phyloP scores from a whole-genome alignment of 768 basidiomycete species.

The Obba rivulosa region DNA sequence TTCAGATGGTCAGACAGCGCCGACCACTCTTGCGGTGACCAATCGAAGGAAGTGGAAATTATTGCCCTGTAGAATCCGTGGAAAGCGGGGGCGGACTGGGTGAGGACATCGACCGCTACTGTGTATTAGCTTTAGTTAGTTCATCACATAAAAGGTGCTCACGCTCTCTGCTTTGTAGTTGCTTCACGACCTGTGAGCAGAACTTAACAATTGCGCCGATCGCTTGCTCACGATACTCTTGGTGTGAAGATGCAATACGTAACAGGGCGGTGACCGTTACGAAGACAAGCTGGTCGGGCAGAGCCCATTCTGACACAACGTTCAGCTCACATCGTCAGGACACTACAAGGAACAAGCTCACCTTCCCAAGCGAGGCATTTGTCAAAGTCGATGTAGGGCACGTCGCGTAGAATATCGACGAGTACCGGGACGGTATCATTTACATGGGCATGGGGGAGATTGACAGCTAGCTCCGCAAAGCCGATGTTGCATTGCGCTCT shows the following conservation, averaged over 20 bases:
- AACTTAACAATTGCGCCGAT: slow-evolving; percentile 60
- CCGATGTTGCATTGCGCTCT: slow-evolving; percentile 77
- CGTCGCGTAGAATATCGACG: slow-evolving; percentile 62
- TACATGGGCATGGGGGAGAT: slow-evolving; percentile 52
- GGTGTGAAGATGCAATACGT: slow-evolving; percentile 51
- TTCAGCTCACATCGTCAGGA: neutral
- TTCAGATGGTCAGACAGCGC: slow-evolving; percentile 47
- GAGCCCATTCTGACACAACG: slow-evolving; percentile 62
- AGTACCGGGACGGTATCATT: slow-evolving; percentile 52
- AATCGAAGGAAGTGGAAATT: slow-evolving; percentile 70
- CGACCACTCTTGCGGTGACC: slow-evolving; percentile 66
- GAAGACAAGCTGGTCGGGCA: slow-evolving; percentile 80
- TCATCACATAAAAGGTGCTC: slow-evolving; percentile 21
- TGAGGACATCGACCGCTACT: slow-evolving; percentile 67
- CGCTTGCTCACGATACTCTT: slow-evolving; percentile 42
- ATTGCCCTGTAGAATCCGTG: slow-evolving; percentile 87
- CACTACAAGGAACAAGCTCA: slow-evolving; percentile 24
- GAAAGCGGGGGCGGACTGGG: slow-evolving; percentile 72
- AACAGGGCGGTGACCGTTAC: slow-evolving; percentile 75
- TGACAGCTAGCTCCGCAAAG: slow-evolving; percentile 72
- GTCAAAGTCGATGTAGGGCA: slow-evolving; percentile 76
- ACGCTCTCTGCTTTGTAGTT: slow-evolving; percentile 52
- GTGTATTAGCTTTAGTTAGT: neutral
- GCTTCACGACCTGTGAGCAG: slow-evolving; percentile 48
- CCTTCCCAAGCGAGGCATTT: slow-evolving; percentile 76